Evolutionary conservation across 495 filamentous ascomycete species (phyloP), one percentile per base, ranked within the genome.

Genomic region (Podospora pseudocomata): DNA sequence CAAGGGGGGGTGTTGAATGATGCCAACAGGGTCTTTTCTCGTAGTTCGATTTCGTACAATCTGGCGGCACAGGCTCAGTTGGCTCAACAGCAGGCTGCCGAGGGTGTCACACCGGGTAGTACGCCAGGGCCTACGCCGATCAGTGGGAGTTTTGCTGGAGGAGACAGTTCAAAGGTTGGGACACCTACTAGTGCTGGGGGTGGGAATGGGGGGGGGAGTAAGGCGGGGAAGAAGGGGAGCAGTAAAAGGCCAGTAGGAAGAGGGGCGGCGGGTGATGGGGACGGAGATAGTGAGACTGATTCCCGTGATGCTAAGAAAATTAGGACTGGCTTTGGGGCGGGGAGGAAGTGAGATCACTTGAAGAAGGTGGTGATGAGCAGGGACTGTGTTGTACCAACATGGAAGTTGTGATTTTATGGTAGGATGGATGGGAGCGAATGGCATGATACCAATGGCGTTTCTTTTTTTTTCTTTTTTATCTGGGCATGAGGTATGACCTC

Each of bases 11-110:
- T 26, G 4, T 11, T 39, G 34, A 63, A 5, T 11, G 30, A 44
- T 28, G 55, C 55, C 6, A 58, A 58, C 23, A 5, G 55, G n/a
- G 55, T 58, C 4, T 58, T 58, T 58, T 58, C 55, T 4, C 7
- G 55, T 6, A 20, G n/a, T 5, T 87, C 85, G 15, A 76, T 87
- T n/a, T 86, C 82, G 6, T 86, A 83, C 56, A 85, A 85, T 53
- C 66, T 79, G 13, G 80, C 79, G 18, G 75, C 77, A n/a, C 53
- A 55, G 26, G 62, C n/a, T 23, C n/a, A 19, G 23, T 13, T 58
- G 55, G n/a, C 55, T 7, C 55, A 20, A n/a, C 55, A 58, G 55
- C n/a, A 19, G n/a, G 23, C 16, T 9, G 23, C n/a, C 4, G 80
- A 80, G 27, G 75, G 78, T 11, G 76, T 79, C 61, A 77, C 76